Evolutionary conservation across 768 basidiomycete species (phyloP), one percentile per base, ranked within the genome.

Genomic region (Agaricus sinodeliciosus): DNA sequence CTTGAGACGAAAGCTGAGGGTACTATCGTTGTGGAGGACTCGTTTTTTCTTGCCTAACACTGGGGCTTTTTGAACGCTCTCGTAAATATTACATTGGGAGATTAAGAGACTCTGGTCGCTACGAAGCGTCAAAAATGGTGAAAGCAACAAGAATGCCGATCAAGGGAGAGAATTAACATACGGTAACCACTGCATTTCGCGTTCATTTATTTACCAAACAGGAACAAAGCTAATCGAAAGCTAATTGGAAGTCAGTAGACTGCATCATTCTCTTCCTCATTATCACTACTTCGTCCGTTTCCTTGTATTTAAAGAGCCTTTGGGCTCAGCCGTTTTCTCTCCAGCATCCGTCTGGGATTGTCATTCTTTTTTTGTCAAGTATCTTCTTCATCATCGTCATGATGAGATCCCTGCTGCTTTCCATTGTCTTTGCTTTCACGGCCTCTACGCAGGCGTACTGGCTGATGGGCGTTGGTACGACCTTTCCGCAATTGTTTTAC

Each of bases 401-500:
- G 31, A 31, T 68, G 67, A 69, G 65, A 56, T 50, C 60, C 57
- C 54, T 67, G 22, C 22, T 22, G 58, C 48, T 69, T 28, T 51
- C 67, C 40, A 46, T 74, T 52, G 61, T 65, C 22, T 48, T 57
- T 22, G 64, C 62, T 42, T 57, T 70, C 50, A 63, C 60, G 25
- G 60, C 68, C 45, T 64, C 66, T 35, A 67, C 66, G 42, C 66
- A 72, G 57, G 74, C 72, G 3, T 77, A 75, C 58, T 76, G 73
- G 72, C 67, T 77, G 43, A 73, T 74, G 70, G 75, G 71, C 8
- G 57, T 64, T 18, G 66, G 75, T 74, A 28, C 18, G 72, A 55
- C 37, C 9, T 16, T 39, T 39, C 15, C 13, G 7, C 31, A 12
- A 6, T 16, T 12, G 3, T 12, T 39, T 1, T 7, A 22, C 9